Evolutionary conservation across 352 stramenopile species (phyloP), one percentile per base, ranked within the genome.

Genomic region (Phytophthora fragariaefolia): DNA sequence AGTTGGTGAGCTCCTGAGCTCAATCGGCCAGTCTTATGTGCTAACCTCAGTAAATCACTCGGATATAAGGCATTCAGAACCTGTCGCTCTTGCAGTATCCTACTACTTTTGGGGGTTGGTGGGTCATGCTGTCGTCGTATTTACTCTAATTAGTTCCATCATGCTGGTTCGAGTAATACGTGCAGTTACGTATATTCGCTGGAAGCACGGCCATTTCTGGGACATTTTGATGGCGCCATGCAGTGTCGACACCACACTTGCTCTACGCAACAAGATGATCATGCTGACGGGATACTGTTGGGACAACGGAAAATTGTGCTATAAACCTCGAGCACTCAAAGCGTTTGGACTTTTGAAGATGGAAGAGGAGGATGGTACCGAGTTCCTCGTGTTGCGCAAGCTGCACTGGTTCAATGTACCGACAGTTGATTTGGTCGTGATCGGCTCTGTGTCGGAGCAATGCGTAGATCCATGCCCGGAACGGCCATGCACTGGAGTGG

Each of bases 341-440:
- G 52, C 68, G 0, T 61, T 72, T 18, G 63, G 63, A 0, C 10
- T 72, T 12, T 17, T 76, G 6, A 62, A 54, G 20, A 56, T 69
- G 56, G 51, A 62, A 3, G 62, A 68, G 23, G 56, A 61, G 15
- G 62, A 54, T 13, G 58, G 36, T 9, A 26, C 24, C 1, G 62
- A 68, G 18, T 64, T 55, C 22, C 22, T 75, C 2, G 67, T 49
- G 12, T 15, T 69, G 12, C 55, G 63, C 3, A 64, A 69, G 3
- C 10, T 72, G 36, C 50, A 53, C 15, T 75, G 62, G 67, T 12
- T 64, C 6, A 23, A 24, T 1, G 47, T 58, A 1, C 58, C 57
- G 2, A 46, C 22, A 0, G 24, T 53, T 1, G 52, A 73, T 10
- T 48, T 72, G 23, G 32, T 69, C 36, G 23, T 60, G 15, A 56